Conservation (phyloP, 495 filamentous ascomycete genomes). For the Aspergillus coremiiformis region DNA sequence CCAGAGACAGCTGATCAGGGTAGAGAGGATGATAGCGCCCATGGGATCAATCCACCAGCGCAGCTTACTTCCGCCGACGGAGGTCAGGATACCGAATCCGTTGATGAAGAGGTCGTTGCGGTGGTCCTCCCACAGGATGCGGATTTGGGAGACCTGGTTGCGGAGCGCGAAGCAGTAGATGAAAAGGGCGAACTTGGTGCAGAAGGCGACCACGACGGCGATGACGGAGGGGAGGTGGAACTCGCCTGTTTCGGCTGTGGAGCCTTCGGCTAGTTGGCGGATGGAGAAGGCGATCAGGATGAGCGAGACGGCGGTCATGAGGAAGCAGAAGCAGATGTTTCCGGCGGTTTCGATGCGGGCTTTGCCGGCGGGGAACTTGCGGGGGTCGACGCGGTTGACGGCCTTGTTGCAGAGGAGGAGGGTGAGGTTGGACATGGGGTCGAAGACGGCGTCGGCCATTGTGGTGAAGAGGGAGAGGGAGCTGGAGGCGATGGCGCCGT, state of each 20-base stretch:
- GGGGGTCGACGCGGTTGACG: slow-evolving; percentile 79
- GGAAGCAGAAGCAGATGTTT: slow-evolving; percentile 94
- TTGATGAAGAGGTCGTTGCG: slow-evolving; percentile 86
- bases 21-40: slow-evolving; percentile 78
- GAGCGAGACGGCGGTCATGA: slow-evolving; percentile 87
- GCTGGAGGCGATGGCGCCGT: slow-evolving; percentile 76
- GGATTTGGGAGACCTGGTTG: slow-evolving; percentile 81
- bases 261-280: slow-evolving; percentile 52
- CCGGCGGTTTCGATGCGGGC: slow-evolving; percentile 92
- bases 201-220: slow-evolving; percentile 77
- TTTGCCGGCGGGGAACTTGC: slow-evolving; percentile 87
- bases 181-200: slow-evolving; percentile 77
- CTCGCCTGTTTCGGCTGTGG: slow-evolving; percentile 34
- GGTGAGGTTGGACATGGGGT: slow-evolving; percentile 84
- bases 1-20: slow-evolving; percentile 73
- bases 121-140: slow-evolving; percentile 89
- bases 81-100: slow-evolving; percentile 84
- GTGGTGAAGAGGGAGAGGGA: slow-evolving; percentile 96
- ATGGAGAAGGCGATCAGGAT: slow-evolving; percentile 85
- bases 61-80: slow-evolving; percentile 77
- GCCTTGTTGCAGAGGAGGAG: slow-evolving; percentile 84
- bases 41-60: slow-evolving; percentile 94
- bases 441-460: slow-evolving; percentile 95
- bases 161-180: slow-evolving; percentile 87
- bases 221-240: slow-evolving; percentile 86